Evolutionary conservation across 805 yeast species (phyloP).

Genomic region (Nakazawaea ambrosiae): DNA sequence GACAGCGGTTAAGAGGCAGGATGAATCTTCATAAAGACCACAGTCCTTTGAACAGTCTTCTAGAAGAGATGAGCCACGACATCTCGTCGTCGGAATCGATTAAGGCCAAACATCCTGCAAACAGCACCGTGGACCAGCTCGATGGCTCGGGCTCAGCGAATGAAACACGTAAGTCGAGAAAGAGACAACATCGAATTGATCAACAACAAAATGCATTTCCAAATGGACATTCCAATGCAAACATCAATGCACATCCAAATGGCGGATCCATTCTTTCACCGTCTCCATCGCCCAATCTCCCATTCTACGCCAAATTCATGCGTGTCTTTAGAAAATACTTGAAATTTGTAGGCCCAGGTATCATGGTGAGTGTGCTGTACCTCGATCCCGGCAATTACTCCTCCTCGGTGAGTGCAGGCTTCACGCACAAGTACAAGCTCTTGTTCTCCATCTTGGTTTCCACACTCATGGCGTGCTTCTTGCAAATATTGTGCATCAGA

Average conservation of each 20-base stretch:
- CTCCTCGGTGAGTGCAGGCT: conserved; percentile 86
- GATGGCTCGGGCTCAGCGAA: too few species aligned
- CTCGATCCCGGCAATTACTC: conserved; percentile 94
- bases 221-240: neutral
- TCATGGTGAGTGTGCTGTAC: conserved; percentile 83
- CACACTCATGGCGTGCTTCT: conserved; percentile 76
- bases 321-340: conserved; percentile 43
- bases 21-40: conserved; percentile 11
- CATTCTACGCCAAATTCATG: neutral
- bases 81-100: neutral
- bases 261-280: neutral
- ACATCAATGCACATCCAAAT: neutral
- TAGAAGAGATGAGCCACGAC: conserved; percentile 5
- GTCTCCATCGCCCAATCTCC: neutral
- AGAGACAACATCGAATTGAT: too few species aligned
- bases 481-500: conserved; percentile 79
- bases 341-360: conserved; percentile 79
- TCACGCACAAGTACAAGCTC: conserved; percentile 65
- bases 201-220: neutral
- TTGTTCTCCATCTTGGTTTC: conserved; percentile 68
- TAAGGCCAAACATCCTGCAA: neutral
- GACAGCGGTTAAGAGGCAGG: too few species aligned
- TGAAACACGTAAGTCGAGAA: neutral
- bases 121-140: too few species aligned
- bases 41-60: neutral